These are phyloP conservation scores for Magnaporthiopsis rhizophila DNA, from an alignment of 2,329 filamentous ascomycete species.

Conservation along the genomic window DNA sequence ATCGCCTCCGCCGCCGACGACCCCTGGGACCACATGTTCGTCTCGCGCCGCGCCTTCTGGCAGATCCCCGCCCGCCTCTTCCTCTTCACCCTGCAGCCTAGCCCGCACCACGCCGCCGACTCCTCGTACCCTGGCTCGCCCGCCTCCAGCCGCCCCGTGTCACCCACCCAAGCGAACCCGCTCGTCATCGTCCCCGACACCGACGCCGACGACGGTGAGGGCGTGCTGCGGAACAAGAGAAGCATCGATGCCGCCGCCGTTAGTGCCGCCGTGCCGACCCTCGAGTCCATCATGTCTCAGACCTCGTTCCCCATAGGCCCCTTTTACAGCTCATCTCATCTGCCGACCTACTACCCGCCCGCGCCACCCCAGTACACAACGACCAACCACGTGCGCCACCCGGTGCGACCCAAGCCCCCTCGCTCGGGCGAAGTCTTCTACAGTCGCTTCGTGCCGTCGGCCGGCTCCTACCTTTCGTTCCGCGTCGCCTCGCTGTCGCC, in stretches of 20 bases:
- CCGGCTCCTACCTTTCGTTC: slow-evolving; percentile 81
- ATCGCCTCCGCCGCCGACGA: slow-evolving; percentile 49
- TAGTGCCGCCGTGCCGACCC: background rate
- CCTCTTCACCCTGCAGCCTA: slow-evolving; percentile 72
- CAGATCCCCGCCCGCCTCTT: slow-evolving; percentile 82
- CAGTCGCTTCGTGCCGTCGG: slow-evolving; percentile 72
- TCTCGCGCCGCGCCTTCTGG: slow-evolving; percentile 78
- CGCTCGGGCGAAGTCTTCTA: slow-evolving; percentile 90
- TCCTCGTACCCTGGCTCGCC: slow-evolving; percentile 41
- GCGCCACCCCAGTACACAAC: slow-evolving; percentile 73
- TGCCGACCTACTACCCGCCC: slow-evolving; percentile 87
- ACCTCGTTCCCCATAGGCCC: slow-evolving; percentile 49
- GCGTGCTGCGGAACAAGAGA: too few species aligned
- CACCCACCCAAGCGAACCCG: slow-evolving; percentile 27
- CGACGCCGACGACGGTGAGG: too few species aligned
- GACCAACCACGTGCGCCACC: slow-evolving; percentile 74
- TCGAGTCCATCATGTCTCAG: background rate
- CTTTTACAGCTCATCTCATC: slow-evolving; percentile 73
- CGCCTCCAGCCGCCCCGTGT: slow-evolving; percentile 43
- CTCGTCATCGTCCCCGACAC: background rate
- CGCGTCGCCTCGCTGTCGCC: slow-evolving; percentile 61
- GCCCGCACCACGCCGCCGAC: slow-evolving; percentile 22
- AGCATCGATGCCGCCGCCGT: slow-evolving; percentile 15
- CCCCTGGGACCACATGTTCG: slow-evolving; percentile 75
- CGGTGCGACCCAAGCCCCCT: slow-evolving; percentile 78